phyloP scores from a whole-genome alignment of 163 green algal genomes.

The Chlorella variabilis region DNA sequence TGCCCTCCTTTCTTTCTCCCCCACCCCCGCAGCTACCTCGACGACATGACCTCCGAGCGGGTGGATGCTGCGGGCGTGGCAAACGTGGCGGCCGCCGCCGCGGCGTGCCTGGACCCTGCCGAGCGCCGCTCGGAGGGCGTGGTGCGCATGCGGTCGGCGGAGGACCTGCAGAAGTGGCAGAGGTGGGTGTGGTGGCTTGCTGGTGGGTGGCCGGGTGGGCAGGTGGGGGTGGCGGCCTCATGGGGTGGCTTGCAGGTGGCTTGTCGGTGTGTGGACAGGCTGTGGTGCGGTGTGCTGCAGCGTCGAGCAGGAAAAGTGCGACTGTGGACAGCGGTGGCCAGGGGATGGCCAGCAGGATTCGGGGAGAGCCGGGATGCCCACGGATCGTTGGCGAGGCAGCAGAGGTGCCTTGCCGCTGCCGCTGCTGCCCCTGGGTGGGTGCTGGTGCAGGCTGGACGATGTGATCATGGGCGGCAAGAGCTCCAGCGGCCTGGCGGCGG shows the following conservation, averaged over 20 bases:
- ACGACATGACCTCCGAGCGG: conserved; percentile 72
- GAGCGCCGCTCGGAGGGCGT: conserved; percentile 38
- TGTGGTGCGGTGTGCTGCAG: too few species aligned
- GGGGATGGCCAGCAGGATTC: too few species aligned
- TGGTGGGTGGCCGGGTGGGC: not conserved
- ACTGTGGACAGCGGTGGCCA: too few species aligned
- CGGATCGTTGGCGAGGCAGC: too few species aligned
- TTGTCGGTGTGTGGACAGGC: too few species aligned
- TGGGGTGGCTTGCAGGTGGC: not conserved
- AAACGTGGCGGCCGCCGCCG: conserved; percentile 60
- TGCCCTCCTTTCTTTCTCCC: too few species aligned
- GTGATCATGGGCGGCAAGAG: conserved; percentile 89
- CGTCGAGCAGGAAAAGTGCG: too few species aligned
- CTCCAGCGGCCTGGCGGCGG: conserved; percentile 46
- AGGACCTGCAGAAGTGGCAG: conserved; percentile 76
- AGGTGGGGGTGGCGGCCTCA: not conserved
- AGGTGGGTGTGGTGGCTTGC: conserved; percentile 2
- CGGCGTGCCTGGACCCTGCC: conserved; percentile 27
- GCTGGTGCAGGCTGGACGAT: conserved; percentile 71
- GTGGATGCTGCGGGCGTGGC: conserved; percentile 75
- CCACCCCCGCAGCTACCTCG: conserved; percentile 7
- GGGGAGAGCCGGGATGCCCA: too few species aligned
- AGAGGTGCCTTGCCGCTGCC: too few species aligned
- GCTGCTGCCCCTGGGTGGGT: too few species aligned
- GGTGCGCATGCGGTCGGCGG: conserved; percentile 62